Base-by-base conservation (phyloP, 805 yeast species). In the Myxozyma vanderwaltii region DNA sequence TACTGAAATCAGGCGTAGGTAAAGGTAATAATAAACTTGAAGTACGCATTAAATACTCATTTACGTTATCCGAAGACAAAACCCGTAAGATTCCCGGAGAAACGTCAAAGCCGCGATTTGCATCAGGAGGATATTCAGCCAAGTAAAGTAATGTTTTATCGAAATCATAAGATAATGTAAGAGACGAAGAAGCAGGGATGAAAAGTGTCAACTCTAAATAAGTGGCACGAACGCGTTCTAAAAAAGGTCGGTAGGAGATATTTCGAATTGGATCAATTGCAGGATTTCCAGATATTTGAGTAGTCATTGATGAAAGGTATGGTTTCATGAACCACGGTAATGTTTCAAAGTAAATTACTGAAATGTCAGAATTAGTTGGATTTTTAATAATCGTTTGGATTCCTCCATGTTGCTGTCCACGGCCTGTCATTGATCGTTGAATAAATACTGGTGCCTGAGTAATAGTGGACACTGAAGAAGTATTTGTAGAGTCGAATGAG, bases 71-170 rank as follows among this genome's bases (percentile, higher is more conserved):
- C 13, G 70, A 70, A 31, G 67, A 58, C 7, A 85, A 53, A 0
- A 89, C 81, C 1, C 86, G 81, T 12, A 90, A 78, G 10, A 89
- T 86, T 4, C 96, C 96, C 2, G 98, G 96, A 24, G 94, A 94
- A 45, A 94, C 84, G 59, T 91, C 92, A 74, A 94, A 94, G 0
- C 99, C 99, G 68, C 94, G 97, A 71, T 94, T 94, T 1, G 99
- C 98, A 77, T 94, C 99, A 0, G 99, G 99, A n/a, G 99, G 99
- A 69, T 94, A 94, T 71, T 94, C 98, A 2, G 91, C 88, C 61
- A 88, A 85, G 58, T 86, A 80, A 31, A 94, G 78, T 70, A 94
- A 78, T 0, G 96, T 85, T 72, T 91, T 94, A 71, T 94, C 98
- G 70, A 92, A 91, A 56, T 86, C 82, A 70, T 88, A 88, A 2